Conservation (phyloP, 495 filamentous ascomycete genomes). For the Tuber aestivum region DNA sequence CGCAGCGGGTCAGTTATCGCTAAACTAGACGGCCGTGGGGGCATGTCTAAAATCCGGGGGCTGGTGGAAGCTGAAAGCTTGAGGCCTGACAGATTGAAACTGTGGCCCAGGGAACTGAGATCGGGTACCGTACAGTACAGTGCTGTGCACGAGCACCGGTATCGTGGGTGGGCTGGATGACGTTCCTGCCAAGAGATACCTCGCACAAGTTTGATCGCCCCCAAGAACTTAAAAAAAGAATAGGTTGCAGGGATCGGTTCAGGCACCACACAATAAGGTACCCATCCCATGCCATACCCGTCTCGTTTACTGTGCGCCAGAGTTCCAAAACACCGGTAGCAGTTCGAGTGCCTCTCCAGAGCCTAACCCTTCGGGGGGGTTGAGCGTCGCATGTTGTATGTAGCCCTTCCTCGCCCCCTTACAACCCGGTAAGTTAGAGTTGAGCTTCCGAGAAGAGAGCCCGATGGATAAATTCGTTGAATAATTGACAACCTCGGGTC, state of each 20-base stretch:
- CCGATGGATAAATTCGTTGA: not conserved
- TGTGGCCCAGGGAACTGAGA: not conserved
- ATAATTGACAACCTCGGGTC: not conserved
- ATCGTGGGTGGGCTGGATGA: not conserved
- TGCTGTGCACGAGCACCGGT: no score
- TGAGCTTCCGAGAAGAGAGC: not conserved
- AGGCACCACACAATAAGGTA: not conserved
- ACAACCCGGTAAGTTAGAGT: not conserved
- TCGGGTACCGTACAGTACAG: not conserved
- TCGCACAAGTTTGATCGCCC: not conserved
- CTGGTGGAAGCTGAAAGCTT: not conserved
- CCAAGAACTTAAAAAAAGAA: not conserved
- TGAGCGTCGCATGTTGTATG: not conserved
- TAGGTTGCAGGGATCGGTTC: not conserved
- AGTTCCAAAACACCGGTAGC: not conserved
- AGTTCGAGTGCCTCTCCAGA: not conserved
- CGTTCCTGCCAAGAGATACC: constrained; percentile 2
- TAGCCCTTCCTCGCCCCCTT: not conserved
- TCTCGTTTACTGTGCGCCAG: not conserved
- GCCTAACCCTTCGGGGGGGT: not conserved
- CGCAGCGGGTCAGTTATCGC: constrained; percentile 68
- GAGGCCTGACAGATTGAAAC: not conserved
- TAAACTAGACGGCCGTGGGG: constrained; percentile 43
- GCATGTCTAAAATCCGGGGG: not conserved
- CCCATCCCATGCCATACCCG: not conserved